These are phyloP conservation scores for Phytophthora citrophthora DNA, from an alignment of 352 stramenopile species.

Conservation along the genomic window DNA sequence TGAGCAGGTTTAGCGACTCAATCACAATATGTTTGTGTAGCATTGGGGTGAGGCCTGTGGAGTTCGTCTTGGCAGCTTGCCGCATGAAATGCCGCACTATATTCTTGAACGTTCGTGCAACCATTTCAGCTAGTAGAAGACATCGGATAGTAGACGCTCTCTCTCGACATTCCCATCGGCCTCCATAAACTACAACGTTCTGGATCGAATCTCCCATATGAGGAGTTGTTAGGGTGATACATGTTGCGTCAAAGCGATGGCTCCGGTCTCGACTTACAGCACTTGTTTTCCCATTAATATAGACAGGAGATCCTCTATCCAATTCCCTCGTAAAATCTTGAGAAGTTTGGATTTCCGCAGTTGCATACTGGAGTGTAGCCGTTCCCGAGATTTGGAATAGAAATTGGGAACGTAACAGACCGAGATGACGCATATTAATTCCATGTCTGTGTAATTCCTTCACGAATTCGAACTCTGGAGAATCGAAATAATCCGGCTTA, in stretches of 20 bases:
- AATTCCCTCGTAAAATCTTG: constrained; percentile 88
- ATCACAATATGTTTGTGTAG: constrained; percentile 59
- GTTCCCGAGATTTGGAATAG: constrained; percentile 76
- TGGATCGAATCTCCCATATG: constrained; percentile 78
- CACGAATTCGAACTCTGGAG: constrained; percentile 58
- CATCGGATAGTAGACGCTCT: constrained; percentile 63
- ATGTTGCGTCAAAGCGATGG: constrained; percentile 62
- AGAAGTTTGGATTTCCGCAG: constrained; percentile 73
- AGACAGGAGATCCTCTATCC: constrained; percentile 65
- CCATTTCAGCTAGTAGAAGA: constrained; percentile 86
- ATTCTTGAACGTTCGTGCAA: constrained; percentile 89
- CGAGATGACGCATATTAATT: constrained; percentile 92
- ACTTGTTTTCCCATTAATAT: constrained; percentile 67
- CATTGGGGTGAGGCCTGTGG: constrained; percentile 49
- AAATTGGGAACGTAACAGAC: constrained; percentile 82
- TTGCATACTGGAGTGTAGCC: constrained; percentile 85
- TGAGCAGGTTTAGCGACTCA: constrained; percentile 74
- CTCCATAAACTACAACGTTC: constrained; percentile 71
- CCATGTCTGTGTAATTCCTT: constrained; percentile 89
- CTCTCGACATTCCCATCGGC: constrained; percentile 62
- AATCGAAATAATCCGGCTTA: constrained; percentile 60
- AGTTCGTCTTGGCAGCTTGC: constrained; percentile 30
- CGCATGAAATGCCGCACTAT: constrained; percentile 82
- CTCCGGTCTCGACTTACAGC: constrained; percentile 48
- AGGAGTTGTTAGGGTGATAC: constrained; percentile 62